Evolutionary conservation across 2,329 filamentous ascomycete species (phyloP).

Genomic region (Coleophoma cylindrospora): DNA sequence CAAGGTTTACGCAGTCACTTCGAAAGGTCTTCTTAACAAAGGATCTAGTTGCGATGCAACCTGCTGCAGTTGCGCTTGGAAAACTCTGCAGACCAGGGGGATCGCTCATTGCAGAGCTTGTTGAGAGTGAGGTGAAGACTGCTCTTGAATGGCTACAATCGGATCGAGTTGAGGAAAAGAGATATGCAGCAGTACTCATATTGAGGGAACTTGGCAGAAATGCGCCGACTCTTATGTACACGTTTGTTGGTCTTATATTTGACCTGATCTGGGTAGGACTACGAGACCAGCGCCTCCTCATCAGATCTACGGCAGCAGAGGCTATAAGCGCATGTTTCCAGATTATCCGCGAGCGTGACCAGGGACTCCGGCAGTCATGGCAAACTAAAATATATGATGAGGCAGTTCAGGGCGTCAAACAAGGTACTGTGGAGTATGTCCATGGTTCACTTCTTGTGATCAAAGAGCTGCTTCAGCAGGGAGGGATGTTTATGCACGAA

Average conservation of each 20-base stretch:
- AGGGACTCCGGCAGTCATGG: slow-evolving; percentile 79
- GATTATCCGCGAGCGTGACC: slow-evolving; percentile 90
- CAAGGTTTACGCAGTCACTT: slow-evolving; percentile 87
- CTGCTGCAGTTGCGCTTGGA: slow-evolving; percentile 82
- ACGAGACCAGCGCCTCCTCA: slow-evolving; percentile 83
- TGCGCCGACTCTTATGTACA: slow-evolving; percentile 91
- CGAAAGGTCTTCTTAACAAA: slow-evolving; percentile 84
- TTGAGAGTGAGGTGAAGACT: slow-evolving; percentile 94
- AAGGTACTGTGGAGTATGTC: slow-evolving; percentile 78
- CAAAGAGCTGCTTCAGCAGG: slow-evolving; percentile 88
- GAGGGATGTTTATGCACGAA: slow-evolving; percentile 98
- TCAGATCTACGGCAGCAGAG: slow-evolving; percentile 86
- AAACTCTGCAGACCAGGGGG: slow-evolving; percentile 89
- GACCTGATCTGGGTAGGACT: slow-evolving; percentile 95
- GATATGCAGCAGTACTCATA: slow-evolving; percentile 89
- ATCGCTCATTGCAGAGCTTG: slow-evolving; percentile 88
- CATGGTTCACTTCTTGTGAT: slow-evolving; percentile 93
- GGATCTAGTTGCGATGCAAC: slow-evolving; percentile 85
- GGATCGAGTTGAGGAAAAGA: slow-evolving; percentile 85
- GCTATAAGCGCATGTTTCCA: slow-evolving; percentile 93
- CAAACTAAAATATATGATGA: slow-evolving; percentile 90
- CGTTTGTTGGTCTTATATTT: slow-evolving; percentile 91
- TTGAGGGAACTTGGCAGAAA: slow-evolving; percentile 87
- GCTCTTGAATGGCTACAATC: slow-evolving; percentile 96
- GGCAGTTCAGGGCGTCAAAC: slow-evolving; percentile 71